phyloP scores from a whole-genome alignment of 768 basidiomycete genomes.

The Tulasnella sp. region DNA sequence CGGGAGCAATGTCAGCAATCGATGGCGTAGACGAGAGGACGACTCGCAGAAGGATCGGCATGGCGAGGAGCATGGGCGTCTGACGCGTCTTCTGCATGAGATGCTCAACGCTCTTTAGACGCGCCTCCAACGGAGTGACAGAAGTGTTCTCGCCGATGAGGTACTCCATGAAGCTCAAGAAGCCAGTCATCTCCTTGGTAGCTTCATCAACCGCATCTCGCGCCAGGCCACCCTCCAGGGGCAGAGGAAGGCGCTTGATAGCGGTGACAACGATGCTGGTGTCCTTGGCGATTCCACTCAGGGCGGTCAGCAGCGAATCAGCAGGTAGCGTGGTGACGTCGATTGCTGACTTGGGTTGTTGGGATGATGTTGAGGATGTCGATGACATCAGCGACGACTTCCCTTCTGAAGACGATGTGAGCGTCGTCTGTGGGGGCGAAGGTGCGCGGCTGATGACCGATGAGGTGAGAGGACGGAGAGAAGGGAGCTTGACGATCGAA shows the following conservation, averaged over 20 bases:
- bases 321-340: slow-evolving; percentile 36
- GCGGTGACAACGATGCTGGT: slow-evolving; percentile 52
- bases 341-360: too few relatives aligned
- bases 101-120: not conserved
- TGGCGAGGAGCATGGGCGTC: slow-evolving; percentile 60
- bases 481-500: slow-evolving; percentile 26
- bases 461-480: not conserved
- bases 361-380: too few relatives aligned
- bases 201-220: slow-evolving; percentile 74
- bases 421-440: slow-evolving; percentile 20
- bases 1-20: slow-evolving; percentile 22
- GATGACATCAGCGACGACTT: slow-evolving; percentile 30
- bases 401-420: slow-evolving; percentile 22
- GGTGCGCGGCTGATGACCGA: not conserved
- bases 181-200: slow-evolving; percentile 47
- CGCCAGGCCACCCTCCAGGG: slow-evolving; percentile 43
- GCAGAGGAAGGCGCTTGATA: slow-evolving; percentile 49
- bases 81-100: slow-evolving; percentile 42
- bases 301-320: slow-evolving; percentile 51
- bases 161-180: slow-evolving; percentile 47
- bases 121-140: slow-evolving; percentile 24
- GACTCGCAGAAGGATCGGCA: slow-evolving; percentile 47
- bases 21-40: not conserved
- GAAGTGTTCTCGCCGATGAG: not conserved
- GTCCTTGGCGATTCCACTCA: slow-evolving; percentile 45